Evolutionary conservation across 768 basidiomycete species (phyloP).

Genomic region (Hysterangium stoloniferum): DNA sequence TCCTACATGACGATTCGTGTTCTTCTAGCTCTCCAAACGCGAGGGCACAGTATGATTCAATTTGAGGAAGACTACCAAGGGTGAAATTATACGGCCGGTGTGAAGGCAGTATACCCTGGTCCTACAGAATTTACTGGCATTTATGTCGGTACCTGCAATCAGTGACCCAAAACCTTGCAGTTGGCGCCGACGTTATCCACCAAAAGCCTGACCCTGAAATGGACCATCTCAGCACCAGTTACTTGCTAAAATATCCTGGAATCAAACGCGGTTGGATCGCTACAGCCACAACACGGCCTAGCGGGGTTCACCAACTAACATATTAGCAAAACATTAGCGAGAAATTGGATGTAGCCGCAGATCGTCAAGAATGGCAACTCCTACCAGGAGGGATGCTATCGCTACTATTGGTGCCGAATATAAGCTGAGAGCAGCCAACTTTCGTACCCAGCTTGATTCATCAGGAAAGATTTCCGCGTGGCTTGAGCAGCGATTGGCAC

Average conservation of each 20-base stretch:
- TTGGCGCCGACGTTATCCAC: conserved; percentile 79
- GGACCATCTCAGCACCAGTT: conserved; percentile 64
- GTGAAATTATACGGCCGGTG: conserved; percentile 75
- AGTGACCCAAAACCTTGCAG: conserved; percentile 77
- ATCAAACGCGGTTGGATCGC: conserved; percentile 80
- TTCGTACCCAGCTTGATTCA: conserved; percentile 91
- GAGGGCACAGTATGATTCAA: conserved; percentile 86
- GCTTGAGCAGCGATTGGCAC: conserved; percentile 93
- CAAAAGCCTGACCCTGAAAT: conserved; percentile 71
- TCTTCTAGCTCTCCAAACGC: conserved; percentile 60
- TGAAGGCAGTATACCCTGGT: conserved; percentile 88
- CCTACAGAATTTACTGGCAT: conserved; percentile 84
- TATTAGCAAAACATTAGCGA: conserved; percentile 96
- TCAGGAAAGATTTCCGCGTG: conserved; percentile 92
- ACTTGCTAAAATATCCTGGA: conserved; percentile 73
- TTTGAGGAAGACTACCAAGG: conserved; percentile 93
- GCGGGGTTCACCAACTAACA: conserved; percentile 79
- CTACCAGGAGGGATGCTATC: conserved; percentile 78
- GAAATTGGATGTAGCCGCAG: conserved; percentile 96
- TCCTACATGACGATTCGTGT: conserved; percentile 19
- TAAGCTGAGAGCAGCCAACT: conserved; percentile 88
- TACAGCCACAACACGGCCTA: conserved; percentile 80
- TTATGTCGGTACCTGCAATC: conserved; percentile 93
- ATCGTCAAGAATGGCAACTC: conserved; percentile 78
- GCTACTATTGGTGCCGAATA: conserved; percentile 96